A percentile compares a stretch with the other conserved stretches of the same genome.
Evolutionary conservation across 805 yeast genomes (phyloP).

Genomic region (Maudiozyma barnettii): DNA sequence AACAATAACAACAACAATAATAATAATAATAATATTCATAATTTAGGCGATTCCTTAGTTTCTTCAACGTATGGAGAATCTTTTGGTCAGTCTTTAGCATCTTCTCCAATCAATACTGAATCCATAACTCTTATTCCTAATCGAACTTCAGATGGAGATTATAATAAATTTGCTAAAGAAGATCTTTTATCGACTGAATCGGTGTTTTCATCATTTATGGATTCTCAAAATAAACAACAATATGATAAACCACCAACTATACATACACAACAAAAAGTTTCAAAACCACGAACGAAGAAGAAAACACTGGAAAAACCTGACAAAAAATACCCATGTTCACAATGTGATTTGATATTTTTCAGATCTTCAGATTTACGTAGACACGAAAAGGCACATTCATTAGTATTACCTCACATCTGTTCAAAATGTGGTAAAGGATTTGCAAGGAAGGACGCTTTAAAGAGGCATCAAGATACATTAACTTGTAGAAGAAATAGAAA

Average conservation of each 20-base stretch:
- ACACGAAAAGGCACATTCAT: conserved; percentile 64
- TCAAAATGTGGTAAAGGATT: conserved; percentile 71
- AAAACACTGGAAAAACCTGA: neutral
- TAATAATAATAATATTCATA: neutral
- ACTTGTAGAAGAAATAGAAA: conserved; percentile 68
- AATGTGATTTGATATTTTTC: conserved; percentile 55
- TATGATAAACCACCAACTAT: neutral
- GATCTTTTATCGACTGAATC: conserved; percentile 5
- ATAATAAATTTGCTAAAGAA: neutral
- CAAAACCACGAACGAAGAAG: neutral
- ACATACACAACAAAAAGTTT: neutral
- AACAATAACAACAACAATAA: neutral
- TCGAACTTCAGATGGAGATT: neutral
- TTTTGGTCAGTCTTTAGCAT: too few species aligned
- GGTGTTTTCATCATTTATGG: conserved; percentile 5
- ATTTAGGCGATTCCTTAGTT: neutral
- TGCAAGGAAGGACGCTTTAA: conserved; percentile 74
- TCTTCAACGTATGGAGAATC: neutral
- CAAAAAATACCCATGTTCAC: conserved; percentile 45
- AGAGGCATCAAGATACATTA: conserved; percentile 63
- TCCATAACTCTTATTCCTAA: conserved; percentile 1
- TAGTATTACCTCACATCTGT: conserved; percentile 67
- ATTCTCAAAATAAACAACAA: neutral
- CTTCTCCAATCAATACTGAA: neutral
- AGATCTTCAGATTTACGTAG: conserved; percentile 63